Conservation (phyloP, 2,329 filamentous ascomycete genomes). For the Aspergillus sp. region DNA sequence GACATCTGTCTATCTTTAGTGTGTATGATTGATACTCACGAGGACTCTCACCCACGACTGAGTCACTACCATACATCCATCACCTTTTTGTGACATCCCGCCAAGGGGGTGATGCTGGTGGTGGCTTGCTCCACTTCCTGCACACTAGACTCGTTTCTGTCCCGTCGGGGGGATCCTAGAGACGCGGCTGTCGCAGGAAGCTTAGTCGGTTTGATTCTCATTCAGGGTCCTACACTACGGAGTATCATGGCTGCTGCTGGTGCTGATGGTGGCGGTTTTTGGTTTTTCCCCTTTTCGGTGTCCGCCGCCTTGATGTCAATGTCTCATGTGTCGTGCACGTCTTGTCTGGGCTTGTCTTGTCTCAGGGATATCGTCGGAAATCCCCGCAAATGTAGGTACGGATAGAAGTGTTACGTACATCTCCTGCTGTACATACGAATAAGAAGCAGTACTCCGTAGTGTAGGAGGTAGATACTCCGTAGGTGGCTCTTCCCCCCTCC, state of each 20-base stretch:
- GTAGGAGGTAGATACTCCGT: background rate
- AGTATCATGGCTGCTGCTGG: no score
- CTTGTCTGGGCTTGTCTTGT: no score
- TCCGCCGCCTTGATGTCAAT: no score
- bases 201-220: constrained; percentile 1
- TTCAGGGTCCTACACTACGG: constrained; percentile 3
- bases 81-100: background rate
- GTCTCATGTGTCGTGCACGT: no score
- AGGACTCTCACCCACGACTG: no score
- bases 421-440: background rate
- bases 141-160: constrained; percentile 4
- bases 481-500: background rate
- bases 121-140: constrained; percentile 1
- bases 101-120: background rate
- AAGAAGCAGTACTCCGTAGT: background rate
- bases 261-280: background rate
- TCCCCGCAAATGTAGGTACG: no score
- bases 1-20: no score
- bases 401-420: background rate
- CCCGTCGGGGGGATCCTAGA: background rate
- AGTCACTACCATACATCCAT: background rate
- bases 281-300: no score
- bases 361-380: no score
- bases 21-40: no score
- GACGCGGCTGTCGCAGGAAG: constrained; percentile 7